A percentile compares a stretch with the other conserved stretches of the same genome.
phyloP scores from a whole-genome alignment of 805 yeast species.

The Crinitomyces ghanaensis region DNA sequence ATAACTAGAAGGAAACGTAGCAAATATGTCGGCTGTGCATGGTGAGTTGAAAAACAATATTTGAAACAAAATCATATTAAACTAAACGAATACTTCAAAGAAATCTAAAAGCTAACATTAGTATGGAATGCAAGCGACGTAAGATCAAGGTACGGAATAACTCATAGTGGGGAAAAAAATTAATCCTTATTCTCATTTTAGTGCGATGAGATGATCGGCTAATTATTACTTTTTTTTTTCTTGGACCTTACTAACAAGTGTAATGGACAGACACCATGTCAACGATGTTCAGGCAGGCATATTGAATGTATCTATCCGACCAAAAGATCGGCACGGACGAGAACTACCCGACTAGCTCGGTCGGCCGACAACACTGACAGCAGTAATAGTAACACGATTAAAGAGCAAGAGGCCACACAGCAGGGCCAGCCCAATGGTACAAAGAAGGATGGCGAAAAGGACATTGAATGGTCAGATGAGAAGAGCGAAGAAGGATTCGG shows the following conservation, averaged over 20 bases:
- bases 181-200: not conserved
- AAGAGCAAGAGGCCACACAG: not conserved
- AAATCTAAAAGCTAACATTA: not conserved
- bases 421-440: not conserved
- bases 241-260: conserved; percentile 9
- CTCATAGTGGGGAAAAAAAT: not conserved
- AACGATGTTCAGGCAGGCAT: conserved; percentile 13
- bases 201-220: not conserved
- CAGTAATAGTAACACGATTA: not conserved
- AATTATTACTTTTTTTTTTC: not conserved
- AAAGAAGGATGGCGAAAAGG: not conserved
- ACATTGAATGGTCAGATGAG: not conserved
- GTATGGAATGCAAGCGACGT: conserved; percentile 17
- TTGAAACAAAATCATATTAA: not conserved
- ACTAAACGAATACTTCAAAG: not conserved
- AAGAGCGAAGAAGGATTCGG: not conserved
- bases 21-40: conserved; percentile 11
- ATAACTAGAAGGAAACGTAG: conserved; percentile 7
- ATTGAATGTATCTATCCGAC: conserved; percentile 14
- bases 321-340: not conserved
- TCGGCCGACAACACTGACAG: too few relatives aligned
- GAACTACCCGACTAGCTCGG: too few relatives aligned
- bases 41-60: conserved; percentile 6
- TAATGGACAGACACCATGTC: conserved; percentile 16
- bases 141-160: conserved; percentile 14